Percentiles rank a stretch among this genome's conserved stretches.
Conservation (phyloP, 2,329 filamentous ascomycete species). For the Ophiocordyceps australis region DNA sequence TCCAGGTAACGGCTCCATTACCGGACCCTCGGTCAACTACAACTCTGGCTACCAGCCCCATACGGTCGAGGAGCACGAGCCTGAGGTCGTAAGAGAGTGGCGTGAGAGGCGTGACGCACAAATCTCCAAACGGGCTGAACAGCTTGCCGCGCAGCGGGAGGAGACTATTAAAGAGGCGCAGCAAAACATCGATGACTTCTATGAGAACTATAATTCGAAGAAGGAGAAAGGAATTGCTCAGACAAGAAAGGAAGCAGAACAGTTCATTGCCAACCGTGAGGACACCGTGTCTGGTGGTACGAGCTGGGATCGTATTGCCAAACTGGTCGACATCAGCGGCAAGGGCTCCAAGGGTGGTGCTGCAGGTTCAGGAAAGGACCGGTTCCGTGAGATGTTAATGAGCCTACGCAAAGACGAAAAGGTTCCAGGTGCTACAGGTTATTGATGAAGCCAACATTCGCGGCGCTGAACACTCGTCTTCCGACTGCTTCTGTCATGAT, state of each 20-base stretch:
- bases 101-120: conserved; percentile 73
- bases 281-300: conserved; percentile 90
- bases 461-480: no score
- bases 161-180: conserved; percentile 80
- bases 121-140: conserved; percentile 68
- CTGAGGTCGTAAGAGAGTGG: conserved; percentile 83
- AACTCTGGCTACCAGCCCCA: conserved; percentile 43
- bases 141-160: conserved; percentile 65
- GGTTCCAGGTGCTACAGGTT: conserved; percentile 47
- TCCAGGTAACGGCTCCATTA: conserved; percentile 34
- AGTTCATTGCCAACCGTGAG: conserved; percentile 76
- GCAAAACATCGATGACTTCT: conserved; percentile 95
- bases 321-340: conserved; percentile 90
- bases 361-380: conserved; percentile 82
- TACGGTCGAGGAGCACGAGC: conserved; percentile 57
- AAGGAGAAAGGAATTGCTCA: conserved; percentile 85
- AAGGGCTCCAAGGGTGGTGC: conserved; percentile 80
- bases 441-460: no score
- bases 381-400: conserved; percentile 79
- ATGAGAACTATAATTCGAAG: conserved; percentile 98
- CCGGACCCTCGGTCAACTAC: conserved; percentile 46
- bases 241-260: conserved; percentile 79
- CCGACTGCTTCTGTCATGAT: no score
- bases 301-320: conserved; percentile 96
- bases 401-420: conserved; percentile 90